Base-by-base conservation (phyloP, 2,329 filamentous ascomycete species). In the Fusarium hostae region DNA sequence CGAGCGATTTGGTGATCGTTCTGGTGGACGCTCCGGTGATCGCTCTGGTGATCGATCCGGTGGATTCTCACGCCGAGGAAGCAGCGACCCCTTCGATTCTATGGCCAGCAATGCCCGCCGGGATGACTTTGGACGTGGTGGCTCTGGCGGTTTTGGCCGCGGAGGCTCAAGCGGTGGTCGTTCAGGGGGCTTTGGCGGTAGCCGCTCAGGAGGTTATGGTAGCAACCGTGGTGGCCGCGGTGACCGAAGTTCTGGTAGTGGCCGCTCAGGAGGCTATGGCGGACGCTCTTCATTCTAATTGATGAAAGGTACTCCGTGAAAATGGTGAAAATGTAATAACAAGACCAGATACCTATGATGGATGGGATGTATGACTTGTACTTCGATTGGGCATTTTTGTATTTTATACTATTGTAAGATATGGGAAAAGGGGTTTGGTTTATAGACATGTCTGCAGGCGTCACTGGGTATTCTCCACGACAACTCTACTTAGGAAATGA, bases 401-500 rank as follows among this genome's bases (percentile, higher is more conserved):
- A 74, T 68, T 71, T 56, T 68, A 55, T 50, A 47, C 44, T 63
- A 55, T 60, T 76, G 70, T 76, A 77, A 66, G 68, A 71, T 69
- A 75, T 70, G 60, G 72, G 66, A 72, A 70, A 72, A 62, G 60
- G 71, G 72, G 64, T 61, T 65, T 55, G 72, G 61, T 64, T 70
- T 75, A 63, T 74, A 76, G 68, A 75, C 68, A 70, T 73, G 63
- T 75, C 68, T 63, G 52, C 67, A 63, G 68, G 66, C 71, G 70
- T 75, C 71, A 68, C 63, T 63, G 70, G 62, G 71, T 65, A 61
- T 48, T 54, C 37, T 67, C 63, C 62, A 75, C 72, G 59, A 73
- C 57, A 71, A 75, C 75, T 76, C 75, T 64, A 77, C 75, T 76
- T 76, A 69, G 50, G 70, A 77, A 76, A 75, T 68, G 54, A 64